Evolutionary conservation across 805 yeast species (phyloP).

Genomic region (Kuraishia ogatae): DNA sequence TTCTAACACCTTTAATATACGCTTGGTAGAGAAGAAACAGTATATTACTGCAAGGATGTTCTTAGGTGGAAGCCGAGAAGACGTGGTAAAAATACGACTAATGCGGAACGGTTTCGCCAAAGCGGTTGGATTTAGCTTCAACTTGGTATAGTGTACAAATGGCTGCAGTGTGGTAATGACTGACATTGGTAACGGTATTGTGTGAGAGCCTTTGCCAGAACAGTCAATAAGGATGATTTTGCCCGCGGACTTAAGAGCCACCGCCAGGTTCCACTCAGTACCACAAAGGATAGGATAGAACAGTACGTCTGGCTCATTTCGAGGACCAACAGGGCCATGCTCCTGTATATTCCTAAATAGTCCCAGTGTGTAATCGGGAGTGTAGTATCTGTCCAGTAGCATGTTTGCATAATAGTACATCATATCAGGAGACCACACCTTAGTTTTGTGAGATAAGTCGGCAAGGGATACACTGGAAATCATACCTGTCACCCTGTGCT

Average conservation of each 20-base stretch:
- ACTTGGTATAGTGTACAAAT: neutral
- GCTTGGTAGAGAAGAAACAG: neutral
- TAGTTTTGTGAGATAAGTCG: slow-evolving; percentile 18
- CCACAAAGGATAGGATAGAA: slow-evolving; percentile 23
- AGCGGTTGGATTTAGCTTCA: neutral
- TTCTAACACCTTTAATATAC: neutral
- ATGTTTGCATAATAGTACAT: slow-evolving; percentile 19
- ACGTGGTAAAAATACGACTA: neutral
- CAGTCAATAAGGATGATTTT: neutral
- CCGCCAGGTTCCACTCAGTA: slow-evolving; percentile 24
- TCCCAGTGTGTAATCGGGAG: slow-evolving; percentile 8
- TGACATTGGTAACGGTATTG: neutral
- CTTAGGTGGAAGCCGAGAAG: neutral
- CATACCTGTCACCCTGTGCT: slow-evolving; percentile 18
- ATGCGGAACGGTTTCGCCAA: neutral
- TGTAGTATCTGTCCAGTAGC: slow-evolving; percentile 16
- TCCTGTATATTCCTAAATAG: slow-evolving; percentile 13
- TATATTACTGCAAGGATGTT: neutral
- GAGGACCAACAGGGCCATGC: slow-evolving; percentile 18
- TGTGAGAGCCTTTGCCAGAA: neutral
- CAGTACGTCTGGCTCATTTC: slow-evolving; percentile 10
- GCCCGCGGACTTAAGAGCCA: slow-evolving; percentile 15
- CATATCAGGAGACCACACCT: slow-evolving; percentile 20
- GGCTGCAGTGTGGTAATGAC: neutral
- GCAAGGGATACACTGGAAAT: slow-evolving; percentile 15